These are phyloP conservation scores for Neocatenulostroma microsporum DNA, from an alignment of 2,329 filamentous ascomycete genomes.

Conservation along the genomic window DNA sequence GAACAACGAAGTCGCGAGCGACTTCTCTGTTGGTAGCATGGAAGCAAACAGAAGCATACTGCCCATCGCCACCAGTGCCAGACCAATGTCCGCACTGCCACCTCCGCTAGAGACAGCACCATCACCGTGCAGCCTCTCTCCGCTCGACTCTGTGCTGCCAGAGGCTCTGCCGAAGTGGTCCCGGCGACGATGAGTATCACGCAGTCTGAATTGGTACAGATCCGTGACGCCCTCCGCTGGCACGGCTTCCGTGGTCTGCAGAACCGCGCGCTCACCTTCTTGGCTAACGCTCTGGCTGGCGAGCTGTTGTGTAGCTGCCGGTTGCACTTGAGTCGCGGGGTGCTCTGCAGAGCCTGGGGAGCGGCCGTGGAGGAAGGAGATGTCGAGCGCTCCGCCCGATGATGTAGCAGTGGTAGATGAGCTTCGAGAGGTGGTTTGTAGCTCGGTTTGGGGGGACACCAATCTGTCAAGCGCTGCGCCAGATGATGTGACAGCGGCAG, in stretches of 20 bases:
- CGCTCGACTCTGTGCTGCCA: background rate
- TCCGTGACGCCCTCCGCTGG: slow-evolving; percentile 1
- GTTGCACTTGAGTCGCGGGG: background rate
- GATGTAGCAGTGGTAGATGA: background rate
- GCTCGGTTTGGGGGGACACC: slow-evolving; percentile 3
- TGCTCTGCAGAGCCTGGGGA: background rate
- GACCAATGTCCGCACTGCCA: no score
- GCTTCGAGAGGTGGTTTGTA: slow-evolving; percentile 4
- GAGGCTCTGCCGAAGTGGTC: slow-evolving; percentile 20
- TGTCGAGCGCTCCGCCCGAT: background rate
- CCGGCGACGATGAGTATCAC: slow-evolving; percentile 15
- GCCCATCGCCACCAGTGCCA: background rate
- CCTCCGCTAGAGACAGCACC: no score
- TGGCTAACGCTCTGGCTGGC: no score
- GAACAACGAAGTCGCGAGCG: background rate
- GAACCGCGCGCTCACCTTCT: background rate
- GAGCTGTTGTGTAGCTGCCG: background rate
- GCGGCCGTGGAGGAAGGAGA: background rate
- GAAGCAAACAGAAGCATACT: background rate
- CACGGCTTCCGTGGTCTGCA: background rate
- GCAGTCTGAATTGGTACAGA: slow-evolving; percentile 8
- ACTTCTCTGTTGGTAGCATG: background rate
- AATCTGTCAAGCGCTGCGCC: background rate
- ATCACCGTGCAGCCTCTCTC: background rate
- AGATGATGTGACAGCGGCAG: background rate